Conservation (phyloP, 495 filamentous ascomycete species). For the Neurospora tetraspora region DNA sequence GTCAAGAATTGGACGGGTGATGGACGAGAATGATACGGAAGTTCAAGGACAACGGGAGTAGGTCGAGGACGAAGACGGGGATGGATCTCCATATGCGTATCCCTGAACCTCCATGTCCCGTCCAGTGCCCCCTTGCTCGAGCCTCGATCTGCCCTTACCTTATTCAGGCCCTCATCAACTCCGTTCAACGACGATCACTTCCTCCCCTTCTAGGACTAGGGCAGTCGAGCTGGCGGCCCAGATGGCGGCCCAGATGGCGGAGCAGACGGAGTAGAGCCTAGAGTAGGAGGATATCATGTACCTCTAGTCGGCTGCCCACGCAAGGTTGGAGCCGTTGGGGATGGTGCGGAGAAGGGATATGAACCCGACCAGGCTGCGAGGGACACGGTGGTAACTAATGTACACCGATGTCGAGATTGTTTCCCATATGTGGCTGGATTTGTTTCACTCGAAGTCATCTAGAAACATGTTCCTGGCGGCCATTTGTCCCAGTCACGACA, state of each 20-base stretch:
- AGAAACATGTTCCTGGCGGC: neutral
- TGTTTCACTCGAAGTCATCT: too few species aligned
- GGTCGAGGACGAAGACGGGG: neutral
- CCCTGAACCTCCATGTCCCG: too few species aligned
- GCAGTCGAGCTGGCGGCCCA: neutral
- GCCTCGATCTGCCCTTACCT: neutral
- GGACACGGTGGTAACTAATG: neutral
- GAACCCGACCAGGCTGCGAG: neutral
- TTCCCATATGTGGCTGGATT: too few species aligned
- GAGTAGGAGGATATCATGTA: neutral
- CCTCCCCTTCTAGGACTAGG: neutral
- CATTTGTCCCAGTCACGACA: neutral
- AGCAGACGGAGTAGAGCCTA: neutral
- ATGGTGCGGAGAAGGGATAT: neutral
- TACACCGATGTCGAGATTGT: neutral
- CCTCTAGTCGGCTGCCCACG: neutral
- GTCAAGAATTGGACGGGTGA: neutral
- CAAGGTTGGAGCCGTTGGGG: neutral
- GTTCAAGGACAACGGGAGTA: neutral
- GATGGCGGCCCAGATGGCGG: neutral
- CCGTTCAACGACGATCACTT: neutral
- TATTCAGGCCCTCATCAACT: neutral
- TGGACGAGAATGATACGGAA: neutral
- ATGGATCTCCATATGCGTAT: too few species aligned
- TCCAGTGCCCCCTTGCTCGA: neutral